Base-by-base conservation (phyloP, 805 yeast species). In the Lipomyces orientalis region DNA sequence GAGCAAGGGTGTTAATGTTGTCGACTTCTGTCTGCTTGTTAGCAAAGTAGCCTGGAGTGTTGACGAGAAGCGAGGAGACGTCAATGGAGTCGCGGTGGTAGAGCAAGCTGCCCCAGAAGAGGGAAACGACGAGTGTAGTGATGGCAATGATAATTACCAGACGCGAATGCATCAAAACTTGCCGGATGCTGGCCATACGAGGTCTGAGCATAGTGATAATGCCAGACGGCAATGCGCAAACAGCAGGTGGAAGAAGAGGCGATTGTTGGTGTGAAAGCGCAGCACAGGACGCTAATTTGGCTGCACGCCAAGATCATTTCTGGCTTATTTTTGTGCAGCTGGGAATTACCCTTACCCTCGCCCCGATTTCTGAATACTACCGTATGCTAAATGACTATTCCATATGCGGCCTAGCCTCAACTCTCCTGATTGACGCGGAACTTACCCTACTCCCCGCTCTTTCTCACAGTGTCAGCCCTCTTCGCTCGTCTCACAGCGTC, bases 101-200 rank as follows among this genome's bases (percentile, higher is more conserved):
- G 49, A 39, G 49, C 22, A 39, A 39, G 49, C 49, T 39, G 49
- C 14, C 14, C 49, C 19, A 16, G 19, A 39, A 16, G 49, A 39
- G 14, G 49, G 49, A 39, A 39, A 39, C 49, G 49, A 39, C 49
- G 49, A 39, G 49, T 39, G 49, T 39, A 39, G 46, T 39, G 49
- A 39, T 39, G 49, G 49, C 49, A 39, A 39, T 39, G 49, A 39
- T 39, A 39, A 39, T 39, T 39, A 39, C 49, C 49, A 14, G 49
- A 39, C 49, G 49, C 49, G 49, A 39, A 39, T 39, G 49, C 49
- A 14, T 39, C 22, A 39, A 16, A 39, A 39, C 49, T 3, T 39
- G 49, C 49, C 49, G 19, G 49, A 39, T 39, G 49, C 22, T 39
- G 49, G 49, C 49, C 6, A 39, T 39, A 39, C 49, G 49, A 39